Conservation (phyloP, 2,329 filamentous ascomycete genomes). For the Thelonectria olida region DNA sequence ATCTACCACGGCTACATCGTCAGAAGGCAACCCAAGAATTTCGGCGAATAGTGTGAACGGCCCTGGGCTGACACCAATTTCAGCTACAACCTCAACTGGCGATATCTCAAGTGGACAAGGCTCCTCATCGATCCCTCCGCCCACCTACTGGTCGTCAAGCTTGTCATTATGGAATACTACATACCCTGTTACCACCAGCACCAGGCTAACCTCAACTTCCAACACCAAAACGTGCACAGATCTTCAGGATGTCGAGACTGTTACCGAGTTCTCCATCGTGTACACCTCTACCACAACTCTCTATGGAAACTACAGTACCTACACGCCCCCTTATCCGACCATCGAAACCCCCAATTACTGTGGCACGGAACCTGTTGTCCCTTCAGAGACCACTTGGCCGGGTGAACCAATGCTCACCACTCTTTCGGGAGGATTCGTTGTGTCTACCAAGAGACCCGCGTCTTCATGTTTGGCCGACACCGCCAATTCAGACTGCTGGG, state of each 20-base stretch:
- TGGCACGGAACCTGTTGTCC: conserved; percentile 20
- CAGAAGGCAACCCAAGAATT: background rate
- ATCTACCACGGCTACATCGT: background rate
- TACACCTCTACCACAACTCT: conserved; percentile 62
- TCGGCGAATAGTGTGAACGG: background rate
- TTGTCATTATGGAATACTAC: conserved; percentile 28
- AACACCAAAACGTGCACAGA: conserved; percentile 45
- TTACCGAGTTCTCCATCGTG: conserved; percentile 55
- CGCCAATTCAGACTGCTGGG: conserved; percentile 4
- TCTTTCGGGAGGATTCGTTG: background rate
- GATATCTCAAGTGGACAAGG: background rate
- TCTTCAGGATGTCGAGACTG: conserved; percentile 39
- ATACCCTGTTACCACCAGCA: conserved; percentile 16
- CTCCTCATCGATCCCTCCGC: background rate
- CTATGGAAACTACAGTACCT: conserved; percentile 54
- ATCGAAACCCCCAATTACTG: conserved; percentile 53
- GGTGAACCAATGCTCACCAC: background rate
- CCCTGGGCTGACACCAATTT: background rate
- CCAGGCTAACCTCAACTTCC: conserved; percentile 25
- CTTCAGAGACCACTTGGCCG: background rate
- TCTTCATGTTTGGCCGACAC: conserved; percentile 12
- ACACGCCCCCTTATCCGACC: conserved; percentile 56
- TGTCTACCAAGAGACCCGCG: conserved; percentile 24
- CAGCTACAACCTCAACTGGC: background rate
- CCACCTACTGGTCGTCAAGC: conserved; percentile 9